Conservation (phyloP, 495 filamentous ascomycete genomes). For the Sabuloglossum arenarium region DNA sequence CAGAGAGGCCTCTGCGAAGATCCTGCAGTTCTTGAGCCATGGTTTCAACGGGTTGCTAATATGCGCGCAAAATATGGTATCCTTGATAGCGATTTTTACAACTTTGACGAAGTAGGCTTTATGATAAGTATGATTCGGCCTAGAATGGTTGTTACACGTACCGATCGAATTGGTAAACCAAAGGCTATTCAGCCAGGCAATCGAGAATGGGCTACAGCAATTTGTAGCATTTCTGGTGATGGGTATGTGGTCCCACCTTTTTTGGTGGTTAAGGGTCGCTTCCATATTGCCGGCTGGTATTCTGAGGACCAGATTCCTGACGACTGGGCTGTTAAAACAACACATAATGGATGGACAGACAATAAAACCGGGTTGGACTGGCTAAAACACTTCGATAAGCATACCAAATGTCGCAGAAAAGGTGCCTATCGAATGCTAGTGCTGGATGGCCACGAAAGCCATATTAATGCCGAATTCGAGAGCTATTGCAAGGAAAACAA, state of each 20-base stretch:
- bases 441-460: slow-evolving; percentile 8
- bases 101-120: slow-evolving; percentile 7
- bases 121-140: slow-evolving; percentile 4
- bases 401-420: background rate
- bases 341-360: background rate
- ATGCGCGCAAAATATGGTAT: slow-evolving; percentile 4
- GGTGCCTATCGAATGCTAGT: slow-evolving; percentile 3
- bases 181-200: background rate
- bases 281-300: background rate
- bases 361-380: background rate
- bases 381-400: background rate
- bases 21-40: background rate
- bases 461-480: slow-evolving; percentile 2
- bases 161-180: background rate
- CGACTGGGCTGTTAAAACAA: background rate
- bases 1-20: slow-evolving; percentile 3
- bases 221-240: background rate
- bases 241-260: background rate
- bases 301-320: no score
- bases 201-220: slow-evolving; percentile 1
- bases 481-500: slow-evolving; percentile 3
- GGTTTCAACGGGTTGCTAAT: slow-evolving; percentile 3
- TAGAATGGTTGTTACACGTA: slow-evolving; percentile 5
- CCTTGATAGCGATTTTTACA: slow-evolving; percentile 2
- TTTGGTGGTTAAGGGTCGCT: background rate